Evolutionary conservation across 2,329 filamentous ascomycete species (phyloP).

Genomic region (Amylocarpus encephaloides): DNA sequence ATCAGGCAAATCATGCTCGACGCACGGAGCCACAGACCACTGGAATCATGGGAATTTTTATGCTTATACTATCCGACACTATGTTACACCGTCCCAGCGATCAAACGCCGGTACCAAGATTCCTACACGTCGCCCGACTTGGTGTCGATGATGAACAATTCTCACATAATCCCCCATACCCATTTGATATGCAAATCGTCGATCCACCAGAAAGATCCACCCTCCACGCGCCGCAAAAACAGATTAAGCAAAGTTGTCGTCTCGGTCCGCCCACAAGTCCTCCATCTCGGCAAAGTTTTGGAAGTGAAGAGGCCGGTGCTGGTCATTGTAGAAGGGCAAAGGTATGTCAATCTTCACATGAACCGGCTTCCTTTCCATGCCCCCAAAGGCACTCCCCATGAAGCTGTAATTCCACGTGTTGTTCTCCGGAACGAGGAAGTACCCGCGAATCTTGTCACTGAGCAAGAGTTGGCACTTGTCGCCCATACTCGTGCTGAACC

Average conservation of each 20-base stretch:
- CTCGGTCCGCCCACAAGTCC: constrained; percentile 90
- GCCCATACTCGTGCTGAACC: constrained; percentile 87
- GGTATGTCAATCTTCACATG: constrained; percentile 94
- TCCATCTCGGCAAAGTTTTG: constrained; percentile 96
- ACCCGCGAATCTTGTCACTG: constrained; percentile 88
- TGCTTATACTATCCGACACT: constrained; percentile 19
- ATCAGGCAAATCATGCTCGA: constrained; percentile 4
- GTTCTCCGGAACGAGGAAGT: constrained; percentile 90
- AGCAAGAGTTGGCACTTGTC: constrained; percentile 92
- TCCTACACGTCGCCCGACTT: constrained; percentile 4
- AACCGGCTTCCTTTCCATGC: constrained; percentile 83
- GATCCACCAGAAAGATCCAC: constrained; percentile 2
- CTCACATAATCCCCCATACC: constrained; percentile 8
- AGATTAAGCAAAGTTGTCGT: constrained; percentile 81
- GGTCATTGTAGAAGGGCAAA: constrained; percentile 80
- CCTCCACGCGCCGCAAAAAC: constrained; percentile 1
- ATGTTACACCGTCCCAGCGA: constrained; percentile 17
- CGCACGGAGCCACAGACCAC: not conserved
- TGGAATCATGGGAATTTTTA: constrained; percentile 9
- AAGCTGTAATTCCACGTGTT: constrained; percentile 97
- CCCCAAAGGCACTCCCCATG: constrained; percentile 83
- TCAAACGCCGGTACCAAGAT: constrained; percentile 25
- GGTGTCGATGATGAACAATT: constrained; percentile 3
- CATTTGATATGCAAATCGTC: constrained; percentile 8
- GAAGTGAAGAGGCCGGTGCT: constrained; percentile 92